phyloP scores from a whole-genome alignment of 164 flowering plant species.

The Chloranthus sessilifolius region DNA sequence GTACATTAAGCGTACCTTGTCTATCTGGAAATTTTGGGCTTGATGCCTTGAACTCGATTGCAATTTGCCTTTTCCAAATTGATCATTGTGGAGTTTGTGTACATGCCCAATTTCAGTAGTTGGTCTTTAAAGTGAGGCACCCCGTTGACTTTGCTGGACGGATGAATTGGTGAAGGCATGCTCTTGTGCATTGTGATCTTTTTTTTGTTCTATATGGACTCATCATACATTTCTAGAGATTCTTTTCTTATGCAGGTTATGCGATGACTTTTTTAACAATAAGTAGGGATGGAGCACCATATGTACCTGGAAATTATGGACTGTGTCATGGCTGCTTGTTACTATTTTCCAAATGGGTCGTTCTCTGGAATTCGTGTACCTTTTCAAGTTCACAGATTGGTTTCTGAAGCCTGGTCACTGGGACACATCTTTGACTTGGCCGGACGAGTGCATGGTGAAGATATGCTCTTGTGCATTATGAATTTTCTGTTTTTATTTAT shows the following conservation, averaged over 20 bases:
- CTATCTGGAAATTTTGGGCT: slow-evolving; percentile 13
- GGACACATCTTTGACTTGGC: too few relatives aligned
- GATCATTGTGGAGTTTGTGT: slow-evolving; percentile 15
- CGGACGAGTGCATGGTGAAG: slow-evolving; percentile 8
- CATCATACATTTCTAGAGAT: slow-evolving; percentile 12
- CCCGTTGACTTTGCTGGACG: slow-evolving; percentile 6
- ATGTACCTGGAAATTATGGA: slow-evolving; percentile 6
- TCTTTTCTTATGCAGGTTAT: slow-evolving; percentile 12
- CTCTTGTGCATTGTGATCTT: slow-evolving; percentile 2
- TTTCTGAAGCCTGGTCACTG: too few relatives aligned
- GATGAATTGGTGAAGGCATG: slow-evolving; percentile 8
- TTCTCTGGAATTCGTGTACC: slow-evolving; percentile 7
- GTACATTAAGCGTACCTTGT: slow-evolving; percentile 13
- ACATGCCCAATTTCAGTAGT: slow-evolving; percentile 6
- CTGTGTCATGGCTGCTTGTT: not conserved
- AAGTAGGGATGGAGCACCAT: slow-evolving; percentile 6
- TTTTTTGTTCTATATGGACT: slow-evolving; percentile 2
- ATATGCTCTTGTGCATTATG: not conserved
- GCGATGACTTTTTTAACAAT: not conserved
- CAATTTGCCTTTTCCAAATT: slow-evolving; percentile 12
- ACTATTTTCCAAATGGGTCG: not conserved
- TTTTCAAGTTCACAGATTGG: slow-evolving; percentile 3
- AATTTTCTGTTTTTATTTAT: not conserved
- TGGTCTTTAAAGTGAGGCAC: slow-evolving; percentile 7
- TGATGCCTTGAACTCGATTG: slow-evolving; percentile 16